These are phyloP conservation scores for Kuraishia piskuri DNA, from an alignment of 805 yeast species.

Conservation along the genomic window DNA sequence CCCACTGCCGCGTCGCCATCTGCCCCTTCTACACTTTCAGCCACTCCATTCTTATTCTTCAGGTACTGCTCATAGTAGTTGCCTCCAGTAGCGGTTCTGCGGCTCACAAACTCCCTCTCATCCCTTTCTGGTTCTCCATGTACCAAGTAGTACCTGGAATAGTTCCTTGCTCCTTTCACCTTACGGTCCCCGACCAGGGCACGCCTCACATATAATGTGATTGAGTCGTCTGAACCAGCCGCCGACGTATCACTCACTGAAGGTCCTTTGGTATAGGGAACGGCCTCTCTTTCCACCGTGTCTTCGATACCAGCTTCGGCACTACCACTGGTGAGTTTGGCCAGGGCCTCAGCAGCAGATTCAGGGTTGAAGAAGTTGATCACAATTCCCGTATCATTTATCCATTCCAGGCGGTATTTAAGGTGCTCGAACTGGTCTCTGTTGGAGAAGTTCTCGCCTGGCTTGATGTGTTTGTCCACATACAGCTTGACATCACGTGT, in stretches of 20 bases:
- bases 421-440: slow-evolving; percentile 18
- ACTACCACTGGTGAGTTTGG: neutral
- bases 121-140: slow-evolving; percentile 60
- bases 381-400: slow-evolving; percentile 52
- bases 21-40: neutral
- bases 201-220: slow-evolving; percentile 34
- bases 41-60: slow-evolving; percentile 2
- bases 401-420: slow-evolving; percentile 49
- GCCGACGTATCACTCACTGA: slow-evolving; percentile 3
- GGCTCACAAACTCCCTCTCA: slow-evolving; percentile 17
- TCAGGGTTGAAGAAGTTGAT: slow-evolving; percentile 36
- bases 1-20: neutral
- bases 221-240: slow-evolving; percentile 3
- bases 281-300: neutral
- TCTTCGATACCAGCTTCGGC: neutral
- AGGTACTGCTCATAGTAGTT: slow-evolving; percentile 8
- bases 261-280: neutral
- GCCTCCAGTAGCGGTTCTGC: slow-evolving; percentile 4
- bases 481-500: slow-evolving; percentile 51
- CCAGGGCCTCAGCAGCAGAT: slow-evolving; percentile 13
- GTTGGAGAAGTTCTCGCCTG: slow-evolving; percentile 19
- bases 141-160: slow-evolving; percentile 54
- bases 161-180: slow-evolving; percentile 44
- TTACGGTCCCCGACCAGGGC: slow-evolving; percentile 49
- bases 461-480: slow-evolving; percentile 36